Base-by-base conservation (phyloP, 2,329 filamentous ascomycete species). In the Aspergillus candidus region DNA sequence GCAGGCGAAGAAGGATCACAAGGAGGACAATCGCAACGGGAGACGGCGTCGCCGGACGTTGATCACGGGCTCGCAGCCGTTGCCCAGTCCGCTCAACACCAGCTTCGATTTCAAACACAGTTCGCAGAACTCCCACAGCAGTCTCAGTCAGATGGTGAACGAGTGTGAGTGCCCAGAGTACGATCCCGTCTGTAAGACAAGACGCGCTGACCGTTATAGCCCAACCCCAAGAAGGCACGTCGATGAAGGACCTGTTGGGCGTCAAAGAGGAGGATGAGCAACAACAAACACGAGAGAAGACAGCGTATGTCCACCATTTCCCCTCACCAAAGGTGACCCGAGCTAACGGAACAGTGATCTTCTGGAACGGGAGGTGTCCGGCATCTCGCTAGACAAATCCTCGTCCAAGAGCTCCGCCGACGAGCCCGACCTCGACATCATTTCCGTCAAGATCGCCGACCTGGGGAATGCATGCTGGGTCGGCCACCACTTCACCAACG, bases 381-480 rank as follows among this genome's bases (percentile, higher is more conserved):
- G 89, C 41, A 97, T 97, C 58, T 94, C 89, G 43, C 82, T 97
- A 33, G 89, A 94, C 60, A 95, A 89, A 64, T 74, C 76, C 12
- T 73, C 78, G 27, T 55, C 59, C 59, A 52, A 54, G 8, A 46
- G 52, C 27, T 54, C 59, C 22, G 41, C 40, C 3, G 60, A 66
- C 32, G 62, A 64, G 37, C 53, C 53, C 11, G 57, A 62, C 32
- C 75, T 77, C 55, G 86, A 90, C 51, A 85, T 89, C 53, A 97
- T 98, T 58, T 96, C 91, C 30, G 93, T 98, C 67, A 98, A 98
- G 73, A 98, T 98, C 72, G 93, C 93, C 34, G 93, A 98, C 73
- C 75, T 98, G 44, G 93, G 93, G 48, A 98, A 98, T 65, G 93
- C 93, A 14, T 98, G 93, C 73, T 98, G 93, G 93, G 90, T 95